Evolutionary conservation across 805 yeast species (phyloP).

Genomic region (Wickerhamomyces subpelliculosus): DNA sequence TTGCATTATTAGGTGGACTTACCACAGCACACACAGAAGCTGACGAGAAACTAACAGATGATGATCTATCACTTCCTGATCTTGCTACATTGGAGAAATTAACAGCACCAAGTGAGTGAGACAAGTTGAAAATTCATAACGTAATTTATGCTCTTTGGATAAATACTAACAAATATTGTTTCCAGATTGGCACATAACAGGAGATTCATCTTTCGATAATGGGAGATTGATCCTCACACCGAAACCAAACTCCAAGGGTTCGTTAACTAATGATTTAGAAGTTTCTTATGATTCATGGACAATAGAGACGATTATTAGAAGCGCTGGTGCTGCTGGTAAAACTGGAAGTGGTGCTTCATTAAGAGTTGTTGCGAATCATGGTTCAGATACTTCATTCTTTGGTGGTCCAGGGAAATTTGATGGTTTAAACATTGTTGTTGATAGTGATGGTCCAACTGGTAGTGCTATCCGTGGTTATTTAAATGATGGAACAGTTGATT

Average conservation of each 20-base stretch:
- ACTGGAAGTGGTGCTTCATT: constrained; percentile 53
- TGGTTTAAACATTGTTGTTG: constrained; percentile 59
- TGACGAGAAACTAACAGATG: constrained; percentile 19
- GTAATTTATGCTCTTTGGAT: too few species aligned
- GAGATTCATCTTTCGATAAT: constrained; percentile 34
- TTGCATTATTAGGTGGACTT: too few species aligned
- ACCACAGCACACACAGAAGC: constrained; percentile 19
- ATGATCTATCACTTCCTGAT: constrained; percentile 32
- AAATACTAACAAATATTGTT: constrained; percentile 6
- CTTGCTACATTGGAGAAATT: constrained; percentile 24
- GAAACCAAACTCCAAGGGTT: constrained; percentile 30
- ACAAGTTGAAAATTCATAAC: background rate
- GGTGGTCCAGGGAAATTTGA: constrained; percentile 54
- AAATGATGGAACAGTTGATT: constrained; percentile 47
- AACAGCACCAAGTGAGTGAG: constrained; percentile 10
- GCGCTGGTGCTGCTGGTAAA: constrained; percentile 43
- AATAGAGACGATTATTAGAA: constrained; percentile 55
- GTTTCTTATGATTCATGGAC: constrained; percentile 40
- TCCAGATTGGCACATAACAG: constrained; percentile 33
- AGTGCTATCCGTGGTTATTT: constrained; percentile 50
- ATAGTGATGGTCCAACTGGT: constrained; percentile 40
- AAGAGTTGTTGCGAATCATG: constrained; percentile 39
- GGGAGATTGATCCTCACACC: constrained; percentile 53
- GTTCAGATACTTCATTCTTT: constrained; percentile 29
- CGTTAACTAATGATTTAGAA: constrained; percentile 35